A percentile compares a stretch with the other conserved stretches of the same genome.
Evolutionary conservation across 257 asterid species (phyloP).

Genomic region (Ajuga chamaepitys): DNA sequence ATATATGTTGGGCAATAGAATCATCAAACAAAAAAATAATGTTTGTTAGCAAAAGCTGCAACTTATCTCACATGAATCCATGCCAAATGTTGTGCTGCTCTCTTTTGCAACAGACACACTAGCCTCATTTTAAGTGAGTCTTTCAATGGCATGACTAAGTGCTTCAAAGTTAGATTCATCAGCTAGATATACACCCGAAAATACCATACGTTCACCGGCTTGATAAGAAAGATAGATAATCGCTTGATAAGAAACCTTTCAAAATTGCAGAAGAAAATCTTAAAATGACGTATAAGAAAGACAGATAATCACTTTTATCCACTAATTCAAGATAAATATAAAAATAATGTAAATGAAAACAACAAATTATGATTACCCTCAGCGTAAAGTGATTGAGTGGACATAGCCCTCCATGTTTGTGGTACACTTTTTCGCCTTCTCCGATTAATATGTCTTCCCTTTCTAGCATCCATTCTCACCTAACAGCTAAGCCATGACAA

Average conservation of each 20-base stretch:
- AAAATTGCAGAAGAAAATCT: slow-evolving; percentile 3
- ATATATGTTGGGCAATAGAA: slow-evolving; percentile 50
- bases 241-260: no score
- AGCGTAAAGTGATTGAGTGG: no score
- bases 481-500: no score
- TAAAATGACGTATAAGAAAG: neutral
- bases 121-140: slow-evolving; percentile 92
- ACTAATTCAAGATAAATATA: no score
- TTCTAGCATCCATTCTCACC: no score
- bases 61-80: slow-evolving; percentile 69
- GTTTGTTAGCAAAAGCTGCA: slow-evolving; percentile 14
- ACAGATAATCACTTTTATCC: no score
- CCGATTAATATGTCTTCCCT: no score
- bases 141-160: slow-evolving; percentile 87
- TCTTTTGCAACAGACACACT: slow-evolving; percentile 90
- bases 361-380: no score
- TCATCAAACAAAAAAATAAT: slow-evolving; percentile 23
- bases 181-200: slow-evolving; percentile 95
- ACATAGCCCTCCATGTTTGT: no score
- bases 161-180: slow-evolving; percentile 98
- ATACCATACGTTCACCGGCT: slow-evolving; percentile 96
- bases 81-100: slow-evolving; percentile 94
- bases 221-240: no score
- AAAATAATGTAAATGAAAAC: no score
- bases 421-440: no score